Base-by-base conservation (phyloP, 169 alveolate species). In the Amoebophrya sp. region DNA sequence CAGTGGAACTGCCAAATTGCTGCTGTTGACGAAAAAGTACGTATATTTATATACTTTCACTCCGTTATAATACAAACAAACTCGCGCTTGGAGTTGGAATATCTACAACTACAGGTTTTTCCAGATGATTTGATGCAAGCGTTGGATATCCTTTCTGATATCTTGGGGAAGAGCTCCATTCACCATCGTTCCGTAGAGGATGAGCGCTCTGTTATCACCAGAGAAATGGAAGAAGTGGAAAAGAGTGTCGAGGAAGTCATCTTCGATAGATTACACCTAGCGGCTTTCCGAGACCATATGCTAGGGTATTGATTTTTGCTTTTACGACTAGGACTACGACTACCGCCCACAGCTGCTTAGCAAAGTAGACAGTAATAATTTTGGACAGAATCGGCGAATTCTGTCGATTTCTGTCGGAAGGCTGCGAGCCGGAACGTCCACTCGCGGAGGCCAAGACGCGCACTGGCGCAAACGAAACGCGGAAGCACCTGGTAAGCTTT, bases 211-310 rank as follows among this genome's bases (percentile, higher is more conserved):
- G 98, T 98, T 0, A 98, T 98, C 6, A 95, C 97, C 89, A 95
- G 99, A 83, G 99, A 98, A 93, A 97, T 97, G 96, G 97, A 98
- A 93, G 99, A 97, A 93, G 98, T 98, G 33, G 98, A 96, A 91
- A 95, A 96, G 93, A 91, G 91, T 2, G 83, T 90, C 6, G 93
- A 91, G 93, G 93, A 91, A 90, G 98, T 97, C 39, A 93, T 97
- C 53, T 97, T 98, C 95, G 99, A 98, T 94, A 94, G 96, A 89
- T 89, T 97, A 89, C 98, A 96, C 93, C 95, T 94, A 95, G 95
- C 96, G 77, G 92, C 92, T 40, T 93, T 83, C 92, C 92, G 89
- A 18, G 90, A 54, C 89, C 89, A 92, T 54, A 92, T 93, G 94
- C 93, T 40, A 47, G 38, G 76, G 65, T 47, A 47, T 47, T n/a